Evolutionary conservation across 2,329 filamentous ascomycete genomes (phyloP).

Genomic region (Arthroderma uncinatum): DNA sequence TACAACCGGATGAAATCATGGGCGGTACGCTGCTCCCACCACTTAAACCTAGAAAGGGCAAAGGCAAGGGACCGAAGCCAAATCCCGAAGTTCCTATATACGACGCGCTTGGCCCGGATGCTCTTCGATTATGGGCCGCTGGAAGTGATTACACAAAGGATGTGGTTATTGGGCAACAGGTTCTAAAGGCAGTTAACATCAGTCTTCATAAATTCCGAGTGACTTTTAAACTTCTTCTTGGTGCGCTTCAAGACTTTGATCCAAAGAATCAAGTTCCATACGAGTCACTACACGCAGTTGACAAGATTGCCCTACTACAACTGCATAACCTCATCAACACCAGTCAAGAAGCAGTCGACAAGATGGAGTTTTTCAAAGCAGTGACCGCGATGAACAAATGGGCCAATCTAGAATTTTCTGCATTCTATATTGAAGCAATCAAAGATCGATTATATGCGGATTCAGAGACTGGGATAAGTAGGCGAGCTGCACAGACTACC

Average conservation of each 20-base stretch:
- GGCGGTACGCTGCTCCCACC: conserved; percentile 66
- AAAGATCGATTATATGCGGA: conserved; percentile 91
- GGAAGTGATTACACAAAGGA: conserved; percentile 86
- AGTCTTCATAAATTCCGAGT: conserved; percentile 76
- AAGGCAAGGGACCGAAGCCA: conserved; percentile 38
- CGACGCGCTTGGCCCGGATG: conserved; percentile 73
- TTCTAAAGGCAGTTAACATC: conserved; percentile 65
- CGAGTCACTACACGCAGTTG: conserved; percentile 47
- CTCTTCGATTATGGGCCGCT: conserved; percentile 79
- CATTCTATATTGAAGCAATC: conserved; percentile 85
- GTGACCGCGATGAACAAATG: conserved; percentile 65
- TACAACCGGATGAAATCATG: conserved; percentile 73
- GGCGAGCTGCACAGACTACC: conserved; percentile 46
- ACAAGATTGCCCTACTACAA: conserved; percentile 68
- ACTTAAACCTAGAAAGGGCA: conserved; percentile 51
- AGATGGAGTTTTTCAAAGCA: conserved; percentile 73
- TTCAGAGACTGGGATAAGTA: conserved; percentile 51
- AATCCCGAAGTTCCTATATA: conserved; percentile 35
- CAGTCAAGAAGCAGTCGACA: conserved; percentile 54
- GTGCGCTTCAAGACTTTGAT: conserved; percentile 52
- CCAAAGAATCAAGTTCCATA: conserved; percentile 28
- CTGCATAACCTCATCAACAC: conserved; percentile 54
- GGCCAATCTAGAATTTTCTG: conserved; percentile 71
- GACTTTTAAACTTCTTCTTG: conserved; percentile 82
- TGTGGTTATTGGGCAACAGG: conserved; percentile 65